Percentiles rank a stretch among this genome's conserved stretches.
These are phyloP conservation scores for Emmonsia crescens DNA, from an alignment of 2,329 filamentous ascomycete species.

Conservation along the genomic window DNA sequence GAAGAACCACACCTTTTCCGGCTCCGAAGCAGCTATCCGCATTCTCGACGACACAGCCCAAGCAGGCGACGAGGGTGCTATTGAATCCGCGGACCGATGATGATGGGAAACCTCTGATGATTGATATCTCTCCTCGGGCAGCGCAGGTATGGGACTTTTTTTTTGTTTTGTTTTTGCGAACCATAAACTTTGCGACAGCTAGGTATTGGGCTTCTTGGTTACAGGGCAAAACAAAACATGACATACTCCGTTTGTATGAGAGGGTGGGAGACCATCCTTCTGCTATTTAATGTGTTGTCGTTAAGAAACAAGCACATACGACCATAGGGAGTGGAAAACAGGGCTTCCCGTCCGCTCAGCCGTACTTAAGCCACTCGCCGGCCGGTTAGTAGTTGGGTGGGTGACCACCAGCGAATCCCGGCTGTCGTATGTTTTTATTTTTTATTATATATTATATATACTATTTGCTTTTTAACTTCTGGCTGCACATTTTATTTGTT, in stretches of 20 bases:
- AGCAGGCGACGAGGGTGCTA: slow-evolving; percentile 33
- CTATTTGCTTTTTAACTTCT: not conserved
- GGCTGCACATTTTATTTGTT: not conserved
- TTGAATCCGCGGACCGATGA: slow-evolving; percentile 69
- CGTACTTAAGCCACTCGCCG: slow-evolving; percentile 38
- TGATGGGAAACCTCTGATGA: slow-evolving; percentile 68
- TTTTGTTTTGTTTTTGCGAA: not conserved
- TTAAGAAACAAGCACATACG: slow-evolving; percentile 25
- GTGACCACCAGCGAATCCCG: slow-evolving; percentile 38
- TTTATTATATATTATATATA: slow-evolving; percentile 11
- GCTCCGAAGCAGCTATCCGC: slow-evolving; percentile 15
- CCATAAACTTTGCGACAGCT: no score
- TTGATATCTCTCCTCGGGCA: slow-evolving; percentile 76
- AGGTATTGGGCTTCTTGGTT: not conserved
- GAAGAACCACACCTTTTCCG: not conserved
- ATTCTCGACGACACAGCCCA: slow-evolving; percentile 27
- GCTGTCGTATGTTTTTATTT: slow-evolving; percentile 33
- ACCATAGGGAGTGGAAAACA: slow-evolving; percentile 38
- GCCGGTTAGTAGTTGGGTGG: slow-evolving; percentile 38
- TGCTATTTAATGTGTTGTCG: slow-evolving; percentile 13
- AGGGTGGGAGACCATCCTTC: not conserved
- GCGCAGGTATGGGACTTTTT: slow-evolving; percentile 50
- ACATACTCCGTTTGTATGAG: not conserved
- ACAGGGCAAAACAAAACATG: not conserved
- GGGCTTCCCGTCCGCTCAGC: slow-evolving; percentile 39